phyloP scores from a whole-genome alignment of 176 grass and related monocot genomes.

The Oryza glaberrima region DNA sequence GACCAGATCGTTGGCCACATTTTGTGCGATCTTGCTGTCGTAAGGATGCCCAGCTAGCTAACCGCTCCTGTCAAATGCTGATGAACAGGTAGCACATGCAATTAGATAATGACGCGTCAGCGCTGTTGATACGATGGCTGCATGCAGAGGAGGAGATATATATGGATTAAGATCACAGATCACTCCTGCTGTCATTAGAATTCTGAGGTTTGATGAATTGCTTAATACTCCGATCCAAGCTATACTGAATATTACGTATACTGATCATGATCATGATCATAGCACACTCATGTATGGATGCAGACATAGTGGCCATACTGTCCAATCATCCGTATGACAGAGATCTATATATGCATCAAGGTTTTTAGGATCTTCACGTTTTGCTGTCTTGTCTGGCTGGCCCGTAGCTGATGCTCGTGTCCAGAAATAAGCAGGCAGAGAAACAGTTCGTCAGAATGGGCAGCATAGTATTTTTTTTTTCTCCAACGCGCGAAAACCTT shows the following conservation, averaged over 20 bases:
- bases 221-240: background rate
- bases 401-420: background rate
- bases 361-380: slow-evolving; percentile 32
- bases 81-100: background rate
- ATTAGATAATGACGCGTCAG: background rate
- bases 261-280: background rate
- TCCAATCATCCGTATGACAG: slow-evolving; percentile 34
- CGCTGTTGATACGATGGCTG: background rate
- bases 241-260: background rate
- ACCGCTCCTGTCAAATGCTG: background rate
- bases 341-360: background rate
- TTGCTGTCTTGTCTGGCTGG: slow-evolving; percentile 35
- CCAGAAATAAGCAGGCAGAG: slow-evolving; percentile 19
- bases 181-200: background rate
- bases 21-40: slow-evolving; percentile 8
- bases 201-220: too few relatives aligned
- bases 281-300: slow-evolving; percentile 15
- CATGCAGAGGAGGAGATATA: background rate
- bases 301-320: slow-evolving; percentile 30
- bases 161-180: slow-evolving; percentile 10
- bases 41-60: background rate
- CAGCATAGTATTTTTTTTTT: background rate
- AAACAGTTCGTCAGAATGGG: slow-evolving; percentile 18
- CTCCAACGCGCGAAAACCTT: too few relatives aligned
- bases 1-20: slow-evolving; percentile 31